These are phyloP conservation scores for Monilinia fructigena DNA, from an alignment of 2,329 filamentous ascomycete species.

Conservation along the genomic window DNA sequence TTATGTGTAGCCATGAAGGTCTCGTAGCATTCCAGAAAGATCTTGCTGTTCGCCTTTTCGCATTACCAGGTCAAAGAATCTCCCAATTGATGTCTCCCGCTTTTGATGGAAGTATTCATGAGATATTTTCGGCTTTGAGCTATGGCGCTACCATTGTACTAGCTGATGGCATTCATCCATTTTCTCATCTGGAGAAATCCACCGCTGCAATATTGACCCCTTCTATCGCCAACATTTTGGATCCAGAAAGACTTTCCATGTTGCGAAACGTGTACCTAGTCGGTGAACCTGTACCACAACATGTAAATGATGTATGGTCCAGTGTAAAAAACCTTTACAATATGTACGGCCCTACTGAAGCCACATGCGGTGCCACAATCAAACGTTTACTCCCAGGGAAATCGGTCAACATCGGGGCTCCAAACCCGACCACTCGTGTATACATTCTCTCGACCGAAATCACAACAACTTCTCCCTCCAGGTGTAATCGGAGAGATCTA, in stretches of 20 bases:
- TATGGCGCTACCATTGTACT: constrained; percentile 14
- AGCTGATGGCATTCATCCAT: constrained; percentile 1
- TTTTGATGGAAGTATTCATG: constrained; percentile 47
- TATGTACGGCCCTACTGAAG: constrained; percentile 46
- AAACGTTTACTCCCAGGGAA: constrained; percentile 33
- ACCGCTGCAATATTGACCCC: constrained; percentile 20
- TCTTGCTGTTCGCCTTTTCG: constrained; percentile 40
- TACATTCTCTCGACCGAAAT: constrained; percentile 45
- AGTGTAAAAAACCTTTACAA: constrained; percentile 41
- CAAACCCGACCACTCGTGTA: constrained; percentile 42
- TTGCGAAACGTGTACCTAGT: constrained; percentile 41
- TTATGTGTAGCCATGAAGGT: constrained; percentile 41
- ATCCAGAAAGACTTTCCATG: constrained; percentile 16
- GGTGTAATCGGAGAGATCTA: constrained; percentile 46
- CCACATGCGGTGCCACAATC: constrained; percentile 43
- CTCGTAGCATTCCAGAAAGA: constrained; percentile 43
- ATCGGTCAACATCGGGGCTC: constrained; percentile 43
- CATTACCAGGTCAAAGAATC: constrained; percentile 40
- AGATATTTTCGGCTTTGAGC: constrained; percentile 29
- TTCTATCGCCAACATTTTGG: constrained; percentile 18
- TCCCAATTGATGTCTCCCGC: constrained; percentile 46
- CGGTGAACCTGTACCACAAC: constrained; percentile 43
- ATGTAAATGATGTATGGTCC: constrained; percentile 41
- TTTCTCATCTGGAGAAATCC: constrained; percentile 21
- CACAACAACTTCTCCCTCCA: constrained; percentile 36